Percentiles rank a stretch among this genome's conserved stretches.
Conservation (phyloP, 1,139 yeast species). For the Hyphopichia fennica region DNA sequence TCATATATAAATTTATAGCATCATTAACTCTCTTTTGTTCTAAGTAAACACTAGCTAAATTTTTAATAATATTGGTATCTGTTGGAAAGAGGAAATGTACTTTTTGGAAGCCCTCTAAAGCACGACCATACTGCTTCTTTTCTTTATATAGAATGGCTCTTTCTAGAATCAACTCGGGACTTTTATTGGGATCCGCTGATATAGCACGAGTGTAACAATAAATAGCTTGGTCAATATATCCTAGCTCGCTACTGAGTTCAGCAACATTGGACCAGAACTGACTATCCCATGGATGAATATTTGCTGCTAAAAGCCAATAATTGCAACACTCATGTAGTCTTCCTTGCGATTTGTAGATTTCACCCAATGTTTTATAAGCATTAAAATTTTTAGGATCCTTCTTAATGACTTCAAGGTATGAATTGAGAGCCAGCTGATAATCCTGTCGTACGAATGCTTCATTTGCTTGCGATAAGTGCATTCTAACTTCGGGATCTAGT, state of each 20-base stretch:
- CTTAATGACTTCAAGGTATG: slow-evolving; percentile 72
- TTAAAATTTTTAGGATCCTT: slow-evolving; percentile 75
- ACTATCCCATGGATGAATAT: slow-evolving; percentile 71
- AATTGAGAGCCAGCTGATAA: slow-evolving; percentile 61
- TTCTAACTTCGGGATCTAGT: slow-evolving; percentile 70
- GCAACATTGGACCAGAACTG: slow-evolving; percentile 88
- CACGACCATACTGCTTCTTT: slow-evolving; percentile 64
- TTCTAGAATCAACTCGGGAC: slow-evolving; percentile 54
- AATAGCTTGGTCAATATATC: slow-evolving; percentile 77
- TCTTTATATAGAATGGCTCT: slow-evolving; percentile 70
- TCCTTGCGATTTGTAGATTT: slow-evolving; percentile 71
- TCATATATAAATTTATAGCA: slow-evolving; percentile 76
- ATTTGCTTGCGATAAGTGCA: slow-evolving; percentile 68
- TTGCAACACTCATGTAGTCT: slow-evolving; percentile 71
- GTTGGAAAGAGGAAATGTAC: slow-evolving; percentile 61
- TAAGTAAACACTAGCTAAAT: slow-evolving; percentile 75
- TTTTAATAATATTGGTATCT: slow-evolving; percentile 62
- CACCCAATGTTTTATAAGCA: slow-evolving; percentile 86
- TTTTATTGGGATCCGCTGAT: slow-evolving; percentile 51
- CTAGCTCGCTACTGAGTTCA: slow-evolving; percentile 67
- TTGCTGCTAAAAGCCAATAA: slow-evolving; percentile 84
- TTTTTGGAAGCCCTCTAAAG: slow-evolving; percentile 71
- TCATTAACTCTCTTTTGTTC: slow-evolving; percentile 75
- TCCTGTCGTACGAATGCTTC: slow-evolving; percentile 74
- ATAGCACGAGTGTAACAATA: slow-evolving; percentile 79